phyloP scores from a whole-genome alignment of 306 rosid species.

The Leucaena leucocephala region DNA sequence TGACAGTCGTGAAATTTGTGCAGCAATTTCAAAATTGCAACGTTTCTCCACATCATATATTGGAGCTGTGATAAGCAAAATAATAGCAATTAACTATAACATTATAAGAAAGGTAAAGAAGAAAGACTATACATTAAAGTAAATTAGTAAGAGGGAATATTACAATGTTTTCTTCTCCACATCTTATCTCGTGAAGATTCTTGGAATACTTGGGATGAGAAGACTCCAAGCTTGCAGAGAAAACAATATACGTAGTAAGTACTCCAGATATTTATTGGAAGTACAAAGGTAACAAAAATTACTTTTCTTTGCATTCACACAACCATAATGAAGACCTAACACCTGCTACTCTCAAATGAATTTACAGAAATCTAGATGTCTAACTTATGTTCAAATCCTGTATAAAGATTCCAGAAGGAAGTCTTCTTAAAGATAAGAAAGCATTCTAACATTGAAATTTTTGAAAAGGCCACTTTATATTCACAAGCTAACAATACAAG shows the following conservation, averaged over 20 bases:
- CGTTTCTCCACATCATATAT: slow-evolving; percentile 91
- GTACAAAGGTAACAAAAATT: slow-evolving; percentile 7
- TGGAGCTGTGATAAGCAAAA: slow-evolving; percentile 62
- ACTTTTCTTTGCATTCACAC: not conserved
- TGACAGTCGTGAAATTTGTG: slow-evolving; percentile 76
- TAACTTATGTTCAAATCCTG: no score
- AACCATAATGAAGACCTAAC: no score
- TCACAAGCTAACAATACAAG: no score
- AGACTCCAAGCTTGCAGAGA: slow-evolving; percentile 91
- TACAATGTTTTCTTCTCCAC: slow-evolving; percentile 91
- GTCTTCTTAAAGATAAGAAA: no score
- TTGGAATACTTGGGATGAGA: slow-evolving; percentile 98
- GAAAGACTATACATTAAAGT: slow-evolving; percentile 19
- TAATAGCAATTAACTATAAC: slow-evolving; percentile 32
- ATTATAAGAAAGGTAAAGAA: not conserved
- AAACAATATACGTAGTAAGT: slow-evolving; percentile 43
- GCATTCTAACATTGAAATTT: no score
- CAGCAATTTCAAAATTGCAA: slow-evolving; percentile 92
- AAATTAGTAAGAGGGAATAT: slow-evolving; percentile 39
- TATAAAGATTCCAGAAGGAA: no score
- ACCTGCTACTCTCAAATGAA: no score
- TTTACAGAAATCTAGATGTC: no score
- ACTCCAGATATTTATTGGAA: slow-evolving; percentile 28
- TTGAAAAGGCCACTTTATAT: no score
- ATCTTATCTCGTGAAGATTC: slow-evolving; percentile 85